A percentile compares a stretch with the other conserved stretches of the same genome.
Evolutionary conservation across 176 grass and related monocot genomes (phyloP).

Genomic region (Aegilops sharonensis): DNA sequence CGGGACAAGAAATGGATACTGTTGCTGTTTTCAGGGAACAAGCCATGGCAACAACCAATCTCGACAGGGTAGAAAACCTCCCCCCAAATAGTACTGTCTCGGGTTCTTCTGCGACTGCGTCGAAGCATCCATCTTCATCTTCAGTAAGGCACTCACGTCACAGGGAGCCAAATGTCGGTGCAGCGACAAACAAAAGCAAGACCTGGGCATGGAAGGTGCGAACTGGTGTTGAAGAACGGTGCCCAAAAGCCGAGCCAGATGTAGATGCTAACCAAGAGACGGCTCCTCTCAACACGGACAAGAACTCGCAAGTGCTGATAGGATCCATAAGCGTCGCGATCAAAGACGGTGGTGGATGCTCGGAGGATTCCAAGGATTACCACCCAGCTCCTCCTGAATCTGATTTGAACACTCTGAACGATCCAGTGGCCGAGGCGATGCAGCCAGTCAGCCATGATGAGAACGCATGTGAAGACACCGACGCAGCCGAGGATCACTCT

Average conservation of each 20-base stretch:
- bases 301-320: slow-evolving; percentile 62
- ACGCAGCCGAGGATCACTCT: background rate
- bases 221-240: slow-evolving; percentile 39
- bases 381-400: slow-evolving; percentile 19
- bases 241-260: slow-evolving; percentile 27
- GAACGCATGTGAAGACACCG: background rate
- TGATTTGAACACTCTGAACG: background rate
- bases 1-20: slow-evolving; percentile 19
- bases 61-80: slow-evolving; percentile 17
- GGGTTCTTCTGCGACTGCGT: background rate
- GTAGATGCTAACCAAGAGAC: slow-evolving; percentile 22
- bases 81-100: slow-evolving; percentile 19
- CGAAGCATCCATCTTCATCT: slow-evolving; percentile 35
- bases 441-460: slow-evolving; percentile 18
- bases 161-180: slow-evolving; percentile 40
- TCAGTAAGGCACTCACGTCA: slow-evolving; percentile 24
- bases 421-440: slow-evolving; percentile 6
- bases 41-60: background rate
- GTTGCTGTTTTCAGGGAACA: slow-evolving; percentile 4
- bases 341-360: slow-evolving; percentile 19
- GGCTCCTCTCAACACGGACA: slow-evolving; percentile 27
- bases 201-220: slow-evolving; percentile 49
- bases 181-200: slow-evolving; percentile 29
- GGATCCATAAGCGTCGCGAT: slow-evolving; percentile 83
- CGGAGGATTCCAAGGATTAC: background rate